Evolutionary conservation across 345 rosid genomes (phyloP), one percentile per base, ranked within the genome.

Genomic region (Isatis tinctoria): DNA sequence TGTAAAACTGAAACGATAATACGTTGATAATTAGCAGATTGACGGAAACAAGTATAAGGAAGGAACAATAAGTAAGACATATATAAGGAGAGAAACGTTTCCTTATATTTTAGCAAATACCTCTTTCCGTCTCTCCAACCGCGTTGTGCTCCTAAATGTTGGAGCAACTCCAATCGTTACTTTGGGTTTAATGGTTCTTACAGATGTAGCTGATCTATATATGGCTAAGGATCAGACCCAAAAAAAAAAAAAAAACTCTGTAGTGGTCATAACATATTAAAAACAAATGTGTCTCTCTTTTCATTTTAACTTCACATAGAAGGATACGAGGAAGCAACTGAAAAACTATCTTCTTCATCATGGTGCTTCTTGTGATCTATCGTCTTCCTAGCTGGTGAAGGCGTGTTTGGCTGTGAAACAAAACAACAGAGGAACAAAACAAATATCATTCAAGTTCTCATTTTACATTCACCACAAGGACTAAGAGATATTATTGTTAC

Each of bases 301-400:
- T 2, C 17, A 8, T 8, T 49, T 45, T 33, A 36, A 54, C 33
- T 17, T 54, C 16, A 76, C 27, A 47, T 10, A 51, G 56, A 17
- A 92, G 97, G 99, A 95, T 95, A 95, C 94, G 98, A 90, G 77
- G 99, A 95, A 74, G 90, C 75, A 14, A 90, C 69, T 6, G 98
- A 95, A 79, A 84, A 87, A 79, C 67, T 83, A 81, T 95, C 99
- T 43, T 89, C 99, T 1, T 92, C 99, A 58, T 88, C 97, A 44
- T 36, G 82, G 54, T 81, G 84, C 82, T 88, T 87, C 85, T 67
- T 85, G 49, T 75, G 61, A 57, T 82, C 80, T 16, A 64, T 60
- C 7, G 77, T 70, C 86, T 76, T 90, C 83, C 82, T 87, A 73
- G 84, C 67, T 47, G 79, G 82, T 64, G 48, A 10, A 47, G 94